Evolutionary conservation across 2,329 filamentous ascomycete species (phyloP), one percentile per base, ranked within the genome.

Genomic region (Alternaria infectoria): DNA sequence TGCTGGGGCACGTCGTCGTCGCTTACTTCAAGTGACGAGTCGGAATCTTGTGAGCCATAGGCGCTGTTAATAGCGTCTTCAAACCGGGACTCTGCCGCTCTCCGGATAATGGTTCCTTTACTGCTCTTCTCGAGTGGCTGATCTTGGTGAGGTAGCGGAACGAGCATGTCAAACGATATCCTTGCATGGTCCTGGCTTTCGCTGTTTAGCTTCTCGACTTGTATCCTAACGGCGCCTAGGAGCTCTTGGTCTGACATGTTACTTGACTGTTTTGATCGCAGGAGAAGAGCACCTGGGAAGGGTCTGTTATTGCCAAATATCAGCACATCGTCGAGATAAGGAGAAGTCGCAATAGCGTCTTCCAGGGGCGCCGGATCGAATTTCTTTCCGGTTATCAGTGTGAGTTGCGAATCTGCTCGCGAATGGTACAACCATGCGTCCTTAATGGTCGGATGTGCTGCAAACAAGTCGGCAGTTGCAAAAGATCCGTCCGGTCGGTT

Each of bases 371-470:
- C 84, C 1, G 89, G 89, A 67, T 91, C 88, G 63, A 91, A 90
- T 68, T 91, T 91, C 80, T 91, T 90, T 3, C 89, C 89, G 7
- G 88, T 91, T 10, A 87, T 80, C 5, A 91, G 81, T 0, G 86
- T 87, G 36, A 91, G 83, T 56, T 88, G 88, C 4, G 86, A 84
- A 67, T 91, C 90, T 1, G 85, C 84, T 43, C 89, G 81, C 1
- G 86, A 87, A 57, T 89, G 83, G 69, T 90, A 90, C 32, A 84
- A 83, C 88, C 89, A 91, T 0, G 87, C 86, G 57, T 85, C 79
- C 0, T 77, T 60, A 8, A 87, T 86, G 0, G 66, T 79, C 1
- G 82, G 70, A 70, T 91, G 89, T 2, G 80, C 80, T 56, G 83
- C 83, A 63, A 91, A 91, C 1, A 91, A 74, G 72, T 91, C 89